These are phyloP conservation scores for Thelephora terrestris DNA, from an alignment of 1,284 basidiomycete species.

Conservation along the genomic window DNA sequence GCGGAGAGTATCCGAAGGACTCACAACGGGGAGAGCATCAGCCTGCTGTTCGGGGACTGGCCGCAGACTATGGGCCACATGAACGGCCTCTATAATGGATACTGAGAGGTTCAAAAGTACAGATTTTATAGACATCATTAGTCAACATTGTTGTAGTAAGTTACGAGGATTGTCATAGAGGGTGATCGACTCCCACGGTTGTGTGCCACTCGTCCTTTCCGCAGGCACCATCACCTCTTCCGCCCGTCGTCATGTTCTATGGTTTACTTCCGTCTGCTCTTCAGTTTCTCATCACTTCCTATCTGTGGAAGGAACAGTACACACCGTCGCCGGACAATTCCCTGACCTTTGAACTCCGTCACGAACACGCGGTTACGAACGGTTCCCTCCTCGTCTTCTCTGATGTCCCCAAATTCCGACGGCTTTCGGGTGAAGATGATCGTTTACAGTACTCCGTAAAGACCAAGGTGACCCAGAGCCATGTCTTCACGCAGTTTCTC, in stretches of 20 bases:
- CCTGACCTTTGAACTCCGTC: conserved; percentile 50
- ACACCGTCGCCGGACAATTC: conserved; percentile 14
- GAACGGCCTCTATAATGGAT: conserved; percentile 4
- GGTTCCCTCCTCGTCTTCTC: conserved; percentile 15
- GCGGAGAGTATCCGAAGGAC: conserved; percentile 95
- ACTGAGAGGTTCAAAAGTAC: neutral
- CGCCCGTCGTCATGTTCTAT: neutral
- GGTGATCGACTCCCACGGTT: no score
- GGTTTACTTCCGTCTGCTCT: conserved; percentile 12
- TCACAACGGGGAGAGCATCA: conserved; percentile 92
- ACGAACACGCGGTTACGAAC: conserved; percentile 46
- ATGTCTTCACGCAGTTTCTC: conserved; percentile 26
- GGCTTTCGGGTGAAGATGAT: conserved; percentile 37
- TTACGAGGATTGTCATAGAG: no score
- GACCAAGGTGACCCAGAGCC: neutral
- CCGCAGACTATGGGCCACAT: conserved; percentile 28
- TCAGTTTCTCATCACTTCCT: conserved; percentile 12
- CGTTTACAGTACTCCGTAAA: conserved; percentile 31
- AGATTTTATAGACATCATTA: neutral
- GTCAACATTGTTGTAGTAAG: no score
- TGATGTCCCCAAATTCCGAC: conserved; percentile 17
- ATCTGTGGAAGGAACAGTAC: conserved; percentile 6
- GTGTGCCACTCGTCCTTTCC: no score
- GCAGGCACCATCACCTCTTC: no score
- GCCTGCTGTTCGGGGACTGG: conserved; percentile 74